phyloP scores from a whole-genome alignment of 2,329 filamentous ascomycete species.

The Cercospora citrullina region DNA sequence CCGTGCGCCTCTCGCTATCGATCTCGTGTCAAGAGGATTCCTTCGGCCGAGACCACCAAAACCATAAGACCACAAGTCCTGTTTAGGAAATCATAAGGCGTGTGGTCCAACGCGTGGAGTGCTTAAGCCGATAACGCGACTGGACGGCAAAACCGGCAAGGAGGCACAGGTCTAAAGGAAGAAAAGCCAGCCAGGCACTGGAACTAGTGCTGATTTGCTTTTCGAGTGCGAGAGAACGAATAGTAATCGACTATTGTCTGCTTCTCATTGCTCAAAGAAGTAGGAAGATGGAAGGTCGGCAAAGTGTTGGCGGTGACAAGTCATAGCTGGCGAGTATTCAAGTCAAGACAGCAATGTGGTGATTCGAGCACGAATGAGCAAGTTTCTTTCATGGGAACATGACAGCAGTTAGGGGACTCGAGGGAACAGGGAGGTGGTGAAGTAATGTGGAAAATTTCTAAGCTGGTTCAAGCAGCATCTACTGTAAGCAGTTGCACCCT shows the following conservation, averaged over 20 bases:
- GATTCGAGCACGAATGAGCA: not conserved
- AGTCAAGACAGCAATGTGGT: not conserved
- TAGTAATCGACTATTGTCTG: not conserved
- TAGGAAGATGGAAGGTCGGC: not conserved
- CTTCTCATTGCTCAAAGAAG: not conserved
- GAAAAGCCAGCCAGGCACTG: not conserved
- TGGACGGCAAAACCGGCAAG: not conserved
- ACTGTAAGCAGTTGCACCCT: not conserved
- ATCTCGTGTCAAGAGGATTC: not conserved
- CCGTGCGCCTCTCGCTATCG: not conserved
- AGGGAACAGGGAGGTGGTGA: not conserved
- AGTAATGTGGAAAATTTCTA: not conserved
- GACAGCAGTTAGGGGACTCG: not conserved
- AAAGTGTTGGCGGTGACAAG: too few species aligned
- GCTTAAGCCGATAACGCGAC: not conserved
- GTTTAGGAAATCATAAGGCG: not conserved
- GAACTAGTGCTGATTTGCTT: not conserved
- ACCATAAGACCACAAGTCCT: not conserved
- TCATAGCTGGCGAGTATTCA: too few species aligned
- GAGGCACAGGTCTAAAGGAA: not conserved
- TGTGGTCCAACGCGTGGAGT: not conserved
- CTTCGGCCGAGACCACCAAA: not conserved
- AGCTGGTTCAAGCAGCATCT: not conserved
- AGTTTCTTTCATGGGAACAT: not conserved
- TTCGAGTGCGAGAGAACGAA: not conserved